phyloP scores from a whole-genome alignment of 2,329 filamentous ascomycete genomes.

The Dactylellina cionopaga region DNA sequence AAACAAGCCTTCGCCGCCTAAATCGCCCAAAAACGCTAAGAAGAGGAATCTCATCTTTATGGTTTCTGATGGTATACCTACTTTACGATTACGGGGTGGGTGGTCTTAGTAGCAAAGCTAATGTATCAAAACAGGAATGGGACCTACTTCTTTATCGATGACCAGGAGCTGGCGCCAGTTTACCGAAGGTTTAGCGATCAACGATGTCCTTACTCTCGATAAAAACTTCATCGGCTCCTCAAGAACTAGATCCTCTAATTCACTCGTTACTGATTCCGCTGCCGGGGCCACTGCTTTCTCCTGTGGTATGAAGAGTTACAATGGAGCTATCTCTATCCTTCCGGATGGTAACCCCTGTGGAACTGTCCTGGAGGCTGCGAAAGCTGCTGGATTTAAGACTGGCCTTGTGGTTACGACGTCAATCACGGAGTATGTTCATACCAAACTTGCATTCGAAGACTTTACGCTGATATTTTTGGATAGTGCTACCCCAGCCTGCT shows the following conservation, averaged over 20 bases:
- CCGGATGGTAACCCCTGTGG: slow-evolving; percentile 88
- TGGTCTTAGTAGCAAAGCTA: neutral
- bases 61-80: slow-evolving; percentile 89
- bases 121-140: slow-evolving; percentile 69
- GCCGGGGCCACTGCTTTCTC: slow-evolving; percentile 98
- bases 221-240: slow-evolving; percentile 89
- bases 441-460: neutral
- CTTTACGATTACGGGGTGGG: neutral
- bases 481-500: slow-evolving; percentile 88
- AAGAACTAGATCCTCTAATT: slow-evolving; percentile 83
- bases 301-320: slow-evolving; percentile 93
- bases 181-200: slow-evolving; percentile 73
- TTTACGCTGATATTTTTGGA: slow-evolving; percentile 20
- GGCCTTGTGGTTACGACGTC: slow-evolving; percentile 94
- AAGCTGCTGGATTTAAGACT: slow-evolving; percentile 88
- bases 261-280: slow-evolving; percentile 91
- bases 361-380: slow-evolving; percentile 91
- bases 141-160: slow-evolving; percentile 85
- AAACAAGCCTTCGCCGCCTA: slow-evolving; percentile 58
- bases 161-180: slow-evolving; percentile 88
- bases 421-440: slow-evolving; percentile 74
- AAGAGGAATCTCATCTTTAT: slow-evolving; percentile 98
- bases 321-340: slow-evolving; percentile 90
- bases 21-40: slow-evolving; percentile 18
- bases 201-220: slow-evolving; percentile 82